Conservation (phyloP, 208 protist species). For the Leishmania gerbilli region DNA sequence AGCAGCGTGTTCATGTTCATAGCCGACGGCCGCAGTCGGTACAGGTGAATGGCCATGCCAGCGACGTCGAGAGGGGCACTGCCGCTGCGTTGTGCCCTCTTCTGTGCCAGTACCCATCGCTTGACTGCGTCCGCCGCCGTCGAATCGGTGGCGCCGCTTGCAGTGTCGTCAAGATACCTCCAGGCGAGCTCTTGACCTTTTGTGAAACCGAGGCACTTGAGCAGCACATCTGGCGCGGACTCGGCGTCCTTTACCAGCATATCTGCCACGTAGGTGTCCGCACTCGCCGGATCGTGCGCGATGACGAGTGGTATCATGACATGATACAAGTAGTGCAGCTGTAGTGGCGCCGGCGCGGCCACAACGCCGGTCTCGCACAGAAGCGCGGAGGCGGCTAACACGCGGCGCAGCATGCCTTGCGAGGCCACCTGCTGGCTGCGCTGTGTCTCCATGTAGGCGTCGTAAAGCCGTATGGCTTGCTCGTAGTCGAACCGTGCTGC, state of each 20-base stretch:
- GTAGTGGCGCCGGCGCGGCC: constrained; percentile 1
- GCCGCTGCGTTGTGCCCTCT: not conserved
- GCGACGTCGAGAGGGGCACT: constrained; percentile 2
- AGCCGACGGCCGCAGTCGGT: constrained; percentile 46
- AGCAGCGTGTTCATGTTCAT: constrained; percentile 82
- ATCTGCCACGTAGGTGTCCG: constrained; percentile 47
- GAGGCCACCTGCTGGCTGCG: constrained; percentile 1
- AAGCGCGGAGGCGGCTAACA: constrained; percentile 30
- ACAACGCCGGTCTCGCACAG: constrained; percentile 32
- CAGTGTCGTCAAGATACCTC: constrained; percentile 18
- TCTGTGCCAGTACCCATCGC: constrained; percentile 3
- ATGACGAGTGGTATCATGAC: constrained; percentile 73
- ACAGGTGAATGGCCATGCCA: constrained; percentile 41
- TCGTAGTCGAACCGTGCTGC: constrained; percentile 50
- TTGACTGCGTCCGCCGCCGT: not conserved
- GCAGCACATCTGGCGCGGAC: constrained; percentile 64
- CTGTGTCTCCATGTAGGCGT: constrained; percentile 37
- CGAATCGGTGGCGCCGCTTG: not conserved
- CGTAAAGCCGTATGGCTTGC: constrained; percentile 57
- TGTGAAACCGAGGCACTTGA: constrained; percentile 53
- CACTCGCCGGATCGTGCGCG: constrained; percentile 41
- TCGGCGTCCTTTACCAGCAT: constrained; percentile 66
- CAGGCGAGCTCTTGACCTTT: constrained; percentile 38
- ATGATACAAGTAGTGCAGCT: constrained; percentile 72
- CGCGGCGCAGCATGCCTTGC: constrained; percentile 19